Evolutionary conservation across 768 basidiomycete species (phyloP).

Genomic region (Pisolithus albus): DNA sequence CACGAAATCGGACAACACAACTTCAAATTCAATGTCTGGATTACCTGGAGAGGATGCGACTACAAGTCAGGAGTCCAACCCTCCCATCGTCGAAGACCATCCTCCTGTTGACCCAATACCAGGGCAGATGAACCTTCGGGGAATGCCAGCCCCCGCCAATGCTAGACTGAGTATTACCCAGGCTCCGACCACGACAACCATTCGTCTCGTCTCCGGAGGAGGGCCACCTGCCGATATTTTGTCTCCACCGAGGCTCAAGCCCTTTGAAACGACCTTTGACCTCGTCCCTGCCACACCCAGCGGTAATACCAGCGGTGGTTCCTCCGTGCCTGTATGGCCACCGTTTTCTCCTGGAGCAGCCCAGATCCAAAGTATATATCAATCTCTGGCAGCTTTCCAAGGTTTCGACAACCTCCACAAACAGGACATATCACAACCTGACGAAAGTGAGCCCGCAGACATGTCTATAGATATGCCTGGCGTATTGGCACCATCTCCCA

Average conservation of each 20-base stretch:
- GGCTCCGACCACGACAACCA: slow-evolving; percentile 39
- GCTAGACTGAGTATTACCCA: slow-evolving; percentile 57
- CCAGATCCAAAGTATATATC: slow-evolving; percentile 31
- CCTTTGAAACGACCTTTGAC: slow-evolving; percentile 64
- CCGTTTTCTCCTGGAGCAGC: slow-evolving; percentile 26
- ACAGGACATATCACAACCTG: slow-evolving; percentile 6
- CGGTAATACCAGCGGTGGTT: slow-evolving; percentile 5
- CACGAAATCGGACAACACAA: slow-evolving; percentile 7
- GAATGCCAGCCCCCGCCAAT: slow-evolving; percentile 52
- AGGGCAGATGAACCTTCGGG: slow-evolving; percentile 51
- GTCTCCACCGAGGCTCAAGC: slow-evolving; percentile 58
- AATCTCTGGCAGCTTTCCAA: slow-evolving; percentile 31
- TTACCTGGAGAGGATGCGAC: slow-evolving; percentile 14
- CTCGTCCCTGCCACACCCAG: slow-evolving; percentile 54
- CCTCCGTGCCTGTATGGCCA: slow-evolving; percentile 33
- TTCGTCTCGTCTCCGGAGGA: slow-evolving; percentile 37
- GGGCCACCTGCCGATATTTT: slow-evolving; percentile 15
- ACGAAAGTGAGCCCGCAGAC: slow-evolving; percentile 22
- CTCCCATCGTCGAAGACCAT: slow-evolving; percentile 8
- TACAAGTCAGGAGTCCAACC: slow-evolving; percentile 22
- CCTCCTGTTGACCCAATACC: slow-evolving; percentile 44
- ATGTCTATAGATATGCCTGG: slow-evolving; percentile 35
- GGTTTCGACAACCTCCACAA: slow-evolving; percentile 21
- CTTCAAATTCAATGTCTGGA: slow-evolving; percentile 27
- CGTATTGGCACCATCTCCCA: slow-evolving; percentile 15